phyloP scores from a whole-genome alignment of 805 yeast species.

The Candida hispaniensis region DNA sequence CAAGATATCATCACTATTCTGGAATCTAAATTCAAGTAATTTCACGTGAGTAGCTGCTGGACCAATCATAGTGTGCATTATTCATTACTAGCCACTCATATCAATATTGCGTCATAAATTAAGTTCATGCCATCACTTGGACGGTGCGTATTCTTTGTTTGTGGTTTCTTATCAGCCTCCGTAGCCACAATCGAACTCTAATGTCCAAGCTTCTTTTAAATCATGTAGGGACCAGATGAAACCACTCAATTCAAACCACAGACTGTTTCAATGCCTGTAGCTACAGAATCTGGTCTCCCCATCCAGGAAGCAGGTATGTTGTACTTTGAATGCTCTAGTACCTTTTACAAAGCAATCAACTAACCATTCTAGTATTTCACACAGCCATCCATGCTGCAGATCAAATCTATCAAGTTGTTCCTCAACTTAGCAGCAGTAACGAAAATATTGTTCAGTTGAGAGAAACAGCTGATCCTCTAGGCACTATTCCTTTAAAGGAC shows the following conservation, averaged over 20 bases:
- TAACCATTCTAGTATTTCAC: conserved; percentile 10
- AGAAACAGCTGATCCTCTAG: conserved; percentile 14
- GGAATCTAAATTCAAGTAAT: too few species aligned
- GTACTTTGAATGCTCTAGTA: too few species aligned
- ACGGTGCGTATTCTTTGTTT: conserved; percentile 7
- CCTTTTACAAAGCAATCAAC: neutral
- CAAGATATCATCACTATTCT: too few species aligned
- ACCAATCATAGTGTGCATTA: conserved; percentile 8
- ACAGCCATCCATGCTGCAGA: conserved; percentile 14
- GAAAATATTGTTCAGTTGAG: conserved; percentile 11
- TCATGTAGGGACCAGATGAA: conserved; percentile 2
- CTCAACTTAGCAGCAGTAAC: conserved; percentile 5
- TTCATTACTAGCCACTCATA: conserved; percentile 15
- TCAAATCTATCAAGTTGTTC: conserved; percentile 13
- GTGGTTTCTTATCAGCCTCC: conserved; percentile 15
- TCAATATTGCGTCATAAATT: conserved; percentile 15
- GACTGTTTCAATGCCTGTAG: conserved; percentile 11
- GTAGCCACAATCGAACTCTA: conserved; percentile 16
- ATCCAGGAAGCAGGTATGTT: conserved; percentile 15
- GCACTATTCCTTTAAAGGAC: conserved; percentile 4
- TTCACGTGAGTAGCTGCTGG: too few species aligned
- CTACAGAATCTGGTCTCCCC: conserved; percentile 7
- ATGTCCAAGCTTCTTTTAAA: conserved; percentile 12
- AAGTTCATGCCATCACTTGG: conserved; percentile 15
- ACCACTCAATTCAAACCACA: neutral